phyloP scores from a whole-genome alignment of 108 stramenopile genomes.

The Parietichytrium sp. region DNA sequence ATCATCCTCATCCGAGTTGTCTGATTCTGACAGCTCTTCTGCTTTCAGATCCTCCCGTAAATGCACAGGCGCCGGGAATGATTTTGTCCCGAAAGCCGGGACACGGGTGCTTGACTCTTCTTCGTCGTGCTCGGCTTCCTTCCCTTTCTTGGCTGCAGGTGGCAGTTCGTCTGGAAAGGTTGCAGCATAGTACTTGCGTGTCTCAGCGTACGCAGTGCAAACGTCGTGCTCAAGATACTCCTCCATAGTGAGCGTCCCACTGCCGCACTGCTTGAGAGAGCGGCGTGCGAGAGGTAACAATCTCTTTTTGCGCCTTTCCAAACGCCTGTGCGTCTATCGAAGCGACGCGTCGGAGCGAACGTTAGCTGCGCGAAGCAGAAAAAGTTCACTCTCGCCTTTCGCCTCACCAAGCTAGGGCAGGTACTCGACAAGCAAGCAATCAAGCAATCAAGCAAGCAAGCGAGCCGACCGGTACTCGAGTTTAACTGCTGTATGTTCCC shows the following conservation, averaged over 20 bases:
- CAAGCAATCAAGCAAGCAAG: too few species aligned
- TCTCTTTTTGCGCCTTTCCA: too few species aligned
- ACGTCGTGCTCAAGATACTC: slow-evolving; percentile 11
- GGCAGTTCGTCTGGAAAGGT: slow-evolving; percentile 10
- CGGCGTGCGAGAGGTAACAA: too few species aligned
- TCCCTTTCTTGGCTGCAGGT: neutral
- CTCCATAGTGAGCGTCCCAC: neutral
- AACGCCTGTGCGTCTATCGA: too few species aligned
- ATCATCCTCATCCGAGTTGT: neutral
- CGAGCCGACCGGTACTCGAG: too few species aligned
- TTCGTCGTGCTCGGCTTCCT: neutral
- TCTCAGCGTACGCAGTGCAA: neutral
- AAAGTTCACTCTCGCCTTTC: too few species aligned
- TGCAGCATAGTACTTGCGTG: slow-evolving; percentile 31
- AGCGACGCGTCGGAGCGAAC: too few species aligned
- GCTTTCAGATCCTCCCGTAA: slow-evolving; percentile 1
- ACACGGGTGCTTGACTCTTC: neutral
- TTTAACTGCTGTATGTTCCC: too few species aligned
- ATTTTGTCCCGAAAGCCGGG: neutral
- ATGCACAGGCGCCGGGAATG: slow-evolving; percentile 20
- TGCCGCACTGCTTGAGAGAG: too few species aligned
- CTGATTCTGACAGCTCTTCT: neutral
- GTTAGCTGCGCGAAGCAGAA: too few species aligned
- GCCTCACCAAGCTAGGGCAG: too few species aligned
- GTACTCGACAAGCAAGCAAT: too few species aligned